phyloP scores from a whole-genome alignment of 345 rosid genomes.

The Diplotaxis tenuifolia region DNA sequence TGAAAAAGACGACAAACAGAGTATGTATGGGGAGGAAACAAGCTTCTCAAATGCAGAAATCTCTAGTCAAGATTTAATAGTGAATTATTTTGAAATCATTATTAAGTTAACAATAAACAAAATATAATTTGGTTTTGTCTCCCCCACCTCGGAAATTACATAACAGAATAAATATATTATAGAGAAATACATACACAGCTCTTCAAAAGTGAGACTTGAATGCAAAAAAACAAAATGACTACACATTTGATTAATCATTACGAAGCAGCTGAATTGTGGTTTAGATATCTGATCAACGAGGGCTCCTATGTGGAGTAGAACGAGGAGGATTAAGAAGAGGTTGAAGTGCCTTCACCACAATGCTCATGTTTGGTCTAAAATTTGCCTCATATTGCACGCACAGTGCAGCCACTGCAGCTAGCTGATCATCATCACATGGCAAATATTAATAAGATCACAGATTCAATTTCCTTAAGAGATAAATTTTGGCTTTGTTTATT shows the following conservation, averaged over 20 bases:
- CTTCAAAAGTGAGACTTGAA: slow-evolving; percentile 1
- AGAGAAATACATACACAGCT: slow-evolving; percentile 3
- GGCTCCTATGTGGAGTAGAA: slow-evolving; percentile 36
- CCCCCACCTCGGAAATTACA: not conserved
- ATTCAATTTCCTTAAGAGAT: not conserved
- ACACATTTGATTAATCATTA: slow-evolving; percentile 19
- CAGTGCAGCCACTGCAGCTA: slow-evolving; percentile 77
- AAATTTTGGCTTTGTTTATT: not conserved
- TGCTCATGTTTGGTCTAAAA: slow-evolving; percentile 79
- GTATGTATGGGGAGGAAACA: too few species aligned
- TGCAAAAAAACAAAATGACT: slow-evolving; percentile 3
- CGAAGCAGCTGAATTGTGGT: not conserved
- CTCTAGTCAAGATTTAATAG: not conserved
- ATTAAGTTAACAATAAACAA: not conserved
- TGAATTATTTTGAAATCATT: not conserved
- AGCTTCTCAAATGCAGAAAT: not conserved
- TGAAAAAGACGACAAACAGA: too few species aligned
- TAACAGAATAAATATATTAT: not conserved
- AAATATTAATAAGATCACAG: not conserved
- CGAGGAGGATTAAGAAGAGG: slow-evolving; percentile 51
- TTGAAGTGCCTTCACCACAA: slow-evolving; percentile 74
- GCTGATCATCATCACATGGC: slow-evolving; percentile 39
- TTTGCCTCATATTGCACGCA: slow-evolving; percentile 80
- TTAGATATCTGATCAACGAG: slow-evolving; percentile 7
- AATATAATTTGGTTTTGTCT: slow-evolving; percentile 12